Conservation (phyloP, 2,329 filamentous ascomycete genomes). For the Botryosphaeria dothidea region DNA sequence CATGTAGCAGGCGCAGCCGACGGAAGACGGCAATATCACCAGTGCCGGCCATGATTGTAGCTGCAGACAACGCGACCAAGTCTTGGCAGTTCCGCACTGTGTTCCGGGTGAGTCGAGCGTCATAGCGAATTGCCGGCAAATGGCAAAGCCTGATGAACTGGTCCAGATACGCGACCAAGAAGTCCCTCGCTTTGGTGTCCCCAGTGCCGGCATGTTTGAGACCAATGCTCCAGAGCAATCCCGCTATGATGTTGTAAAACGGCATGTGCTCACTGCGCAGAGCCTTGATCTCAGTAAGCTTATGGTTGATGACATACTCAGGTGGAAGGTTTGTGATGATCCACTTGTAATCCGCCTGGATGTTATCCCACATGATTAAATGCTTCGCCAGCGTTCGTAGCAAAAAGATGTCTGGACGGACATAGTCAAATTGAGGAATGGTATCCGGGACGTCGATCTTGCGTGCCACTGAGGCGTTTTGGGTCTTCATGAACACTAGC, state of each 20-base stretch:
- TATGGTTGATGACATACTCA: constrained; percentile 64
- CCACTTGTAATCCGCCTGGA: constrained; percentile 74
- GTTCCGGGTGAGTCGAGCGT: constrained; percentile 78
- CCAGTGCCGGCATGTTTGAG: constrained; percentile 51
- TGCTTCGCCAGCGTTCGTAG: constrained; percentile 87
- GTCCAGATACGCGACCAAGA: constrained; percentile 82
- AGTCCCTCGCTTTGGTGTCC: constrained; percentile 70
- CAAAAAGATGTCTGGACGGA: constrained; percentile 88
- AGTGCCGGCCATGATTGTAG: constrained; percentile 93
- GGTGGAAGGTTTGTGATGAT: constrained; percentile 71
- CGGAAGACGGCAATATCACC: constrained; percentile 86
- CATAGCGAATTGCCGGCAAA: constrained; percentile 67
- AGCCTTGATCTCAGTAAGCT: constrained; percentile 59
- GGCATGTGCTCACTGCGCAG: constrained; percentile 83
- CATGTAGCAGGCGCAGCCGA: constrained; percentile 83
- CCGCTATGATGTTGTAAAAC: constrained; percentile 88
- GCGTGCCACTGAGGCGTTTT: constrained; percentile 79
- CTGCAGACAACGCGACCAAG: constrained; percentile 75
- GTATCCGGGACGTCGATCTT: constrained; percentile 95
- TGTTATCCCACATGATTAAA: constrained; percentile 87
- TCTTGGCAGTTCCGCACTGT: constrained; percentile 92
- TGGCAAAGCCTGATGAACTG: constrained; percentile 78
- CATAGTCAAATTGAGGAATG: constrained; percentile 88
- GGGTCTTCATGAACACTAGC: constrained; percentile 96
- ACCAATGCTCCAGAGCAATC: constrained; percentile 71